Conservation (phyloP, 2,329 filamentous ascomycete genomes). For the Microcyclosporella mali region DNA sequence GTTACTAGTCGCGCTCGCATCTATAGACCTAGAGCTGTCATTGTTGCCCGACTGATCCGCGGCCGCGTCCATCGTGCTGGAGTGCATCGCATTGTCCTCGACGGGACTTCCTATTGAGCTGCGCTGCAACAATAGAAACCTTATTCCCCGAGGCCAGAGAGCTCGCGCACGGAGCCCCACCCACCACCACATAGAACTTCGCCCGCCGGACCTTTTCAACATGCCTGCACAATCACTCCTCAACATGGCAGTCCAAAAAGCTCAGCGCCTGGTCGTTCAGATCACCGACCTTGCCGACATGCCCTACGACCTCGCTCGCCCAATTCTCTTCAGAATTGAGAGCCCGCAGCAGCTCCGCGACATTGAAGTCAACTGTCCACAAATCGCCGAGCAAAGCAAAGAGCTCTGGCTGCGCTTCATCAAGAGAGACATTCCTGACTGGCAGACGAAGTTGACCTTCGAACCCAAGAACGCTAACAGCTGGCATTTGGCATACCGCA, state of each 20-base stretch:
- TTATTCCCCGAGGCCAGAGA: no score
- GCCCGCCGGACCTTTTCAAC: constrained; percentile 3
- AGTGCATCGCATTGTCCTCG: constrained; percentile 6
- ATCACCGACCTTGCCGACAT: constrained; percentile 67
- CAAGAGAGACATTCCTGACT: constrained; percentile 65
- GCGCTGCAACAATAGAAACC: constrained; percentile 5
- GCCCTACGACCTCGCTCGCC: constrained; percentile 58
- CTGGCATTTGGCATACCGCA: constrained; percentile 71
- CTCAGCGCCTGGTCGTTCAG: constrained; percentile 37
- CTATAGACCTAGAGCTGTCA: no score
- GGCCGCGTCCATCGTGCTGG: neutral
- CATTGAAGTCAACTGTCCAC: constrained; percentile 70
- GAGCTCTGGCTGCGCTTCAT: constrained; percentile 79
- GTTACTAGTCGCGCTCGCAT: no score
- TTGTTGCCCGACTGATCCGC: no score
- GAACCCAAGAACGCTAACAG: constrained; percentile 59
- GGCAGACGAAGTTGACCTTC: constrained; percentile 46
- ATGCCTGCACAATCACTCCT: constrained; percentile 33
- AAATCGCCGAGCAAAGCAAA: constrained; percentile 61
- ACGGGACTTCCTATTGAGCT: neutral
- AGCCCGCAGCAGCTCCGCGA: constrained; percentile 64
- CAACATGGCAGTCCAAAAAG: constrained; percentile 36
- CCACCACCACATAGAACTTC: constrained; percentile 1
- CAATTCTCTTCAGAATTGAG: constrained; percentile 65
- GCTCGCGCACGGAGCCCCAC: neutral